Evolutionary conservation across 768 basidiomycete species (phyloP).

Genomic region (Epithele typhae): DNA sequence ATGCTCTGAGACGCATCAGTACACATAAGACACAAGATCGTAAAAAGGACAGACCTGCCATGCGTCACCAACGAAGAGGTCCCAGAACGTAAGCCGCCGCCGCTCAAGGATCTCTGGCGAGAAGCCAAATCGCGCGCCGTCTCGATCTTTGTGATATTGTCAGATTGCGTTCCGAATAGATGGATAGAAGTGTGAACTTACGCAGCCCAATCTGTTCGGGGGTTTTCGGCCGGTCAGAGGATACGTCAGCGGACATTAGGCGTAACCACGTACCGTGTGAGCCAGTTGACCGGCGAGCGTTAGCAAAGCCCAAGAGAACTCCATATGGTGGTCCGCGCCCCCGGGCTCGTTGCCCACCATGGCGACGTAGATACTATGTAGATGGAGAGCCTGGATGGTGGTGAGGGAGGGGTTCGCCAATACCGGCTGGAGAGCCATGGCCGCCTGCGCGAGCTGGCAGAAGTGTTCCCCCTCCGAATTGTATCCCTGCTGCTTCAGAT

Average conservation of each 20-base stretch:
- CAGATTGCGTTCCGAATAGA: neutral
- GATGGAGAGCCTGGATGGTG: constrained; percentile 65
- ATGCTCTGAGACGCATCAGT: constrained; percentile 44
- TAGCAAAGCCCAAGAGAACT: constrained; percentile 35
- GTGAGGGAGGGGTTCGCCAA: constrained; percentile 67
- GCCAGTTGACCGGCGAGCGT: constrained; percentile 53
- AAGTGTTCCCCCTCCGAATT: constrained; percentile 47
- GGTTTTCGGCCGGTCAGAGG: too few species aligned
- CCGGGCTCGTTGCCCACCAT: constrained; percentile 61
- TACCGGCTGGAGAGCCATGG: constrained; percentile 62
- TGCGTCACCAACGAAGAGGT: constrained; percentile 66
- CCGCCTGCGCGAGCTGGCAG: constrained; percentile 60
- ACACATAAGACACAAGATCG: neutral
- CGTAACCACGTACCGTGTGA: constrained; percentile 46
- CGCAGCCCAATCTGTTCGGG: constrained; percentile 37
- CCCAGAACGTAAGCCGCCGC: constrained; percentile 72
- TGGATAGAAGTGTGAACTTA: constrained; percentile 22
- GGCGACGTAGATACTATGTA: constrained; percentile 66
- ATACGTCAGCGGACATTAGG: constrained; percentile 15
- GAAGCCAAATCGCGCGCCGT: constrained; percentile 62
- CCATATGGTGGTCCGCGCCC: constrained; percentile 53
- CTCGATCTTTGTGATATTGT: constrained; percentile 52
- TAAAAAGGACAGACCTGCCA: constrained; percentile 48
- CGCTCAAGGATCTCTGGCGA: constrained; percentile 58
- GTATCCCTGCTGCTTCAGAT: constrained; percentile 26